Evolutionary conservation across 2,329 filamentous ascomycete species (phyloP).

Genomic region (Polychaeton citri): DNA sequence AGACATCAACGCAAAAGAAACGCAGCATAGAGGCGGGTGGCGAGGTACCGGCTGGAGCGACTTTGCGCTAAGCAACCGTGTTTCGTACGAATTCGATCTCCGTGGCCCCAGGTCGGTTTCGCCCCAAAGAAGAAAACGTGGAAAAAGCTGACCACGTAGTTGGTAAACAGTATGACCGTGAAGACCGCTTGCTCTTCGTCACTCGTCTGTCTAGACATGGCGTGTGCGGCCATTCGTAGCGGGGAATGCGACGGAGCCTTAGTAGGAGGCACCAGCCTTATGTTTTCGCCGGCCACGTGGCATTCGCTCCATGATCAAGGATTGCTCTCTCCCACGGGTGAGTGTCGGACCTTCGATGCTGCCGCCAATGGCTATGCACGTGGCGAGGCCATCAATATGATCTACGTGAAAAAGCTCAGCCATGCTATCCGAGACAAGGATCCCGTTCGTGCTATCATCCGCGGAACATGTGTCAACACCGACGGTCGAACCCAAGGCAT

Average conservation of each 20-base stretch:
- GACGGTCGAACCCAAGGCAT: conserved; percentile 21
- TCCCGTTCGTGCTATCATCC: conserved; percentile 25
- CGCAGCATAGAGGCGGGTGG: conserved; percentile 5
- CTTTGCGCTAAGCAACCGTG: conserved; percentile 8
- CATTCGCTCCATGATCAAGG: conserved; percentile 14
- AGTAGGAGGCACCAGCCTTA: conserved; percentile 11
- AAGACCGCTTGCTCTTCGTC: conserved; percentile 34
- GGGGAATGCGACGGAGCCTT: conserved; percentile 10
- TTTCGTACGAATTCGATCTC: conserved; percentile 9
- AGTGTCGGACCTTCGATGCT: conserved; percentile 14
- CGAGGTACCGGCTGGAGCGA: conserved; percentile 3
- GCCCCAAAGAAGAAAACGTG: too few species aligned
- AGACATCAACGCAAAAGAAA: conserved; percentile 3
- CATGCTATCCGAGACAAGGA: conserved; percentile 35
- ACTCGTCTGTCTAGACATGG: conserved; percentile 20
- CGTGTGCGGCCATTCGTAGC: conserved; percentile 12
- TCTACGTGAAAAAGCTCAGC: conserved; percentile 39
- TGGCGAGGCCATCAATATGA: conserved; percentile 37
- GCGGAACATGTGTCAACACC: conserved; percentile 17
- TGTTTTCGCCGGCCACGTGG: conserved; percentile 10
- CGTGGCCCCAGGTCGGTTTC: conserved; percentile 4
- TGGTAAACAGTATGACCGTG: conserved; percentile 5
- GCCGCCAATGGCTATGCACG: conserved; percentile 38
- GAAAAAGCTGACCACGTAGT: too few species aligned
- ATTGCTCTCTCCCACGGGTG: conserved; percentile 17